Evolutionary conservation across 768 basidiomycete genomes (phyloP).

Genomic region (Kwoniella sp.): DNA sequence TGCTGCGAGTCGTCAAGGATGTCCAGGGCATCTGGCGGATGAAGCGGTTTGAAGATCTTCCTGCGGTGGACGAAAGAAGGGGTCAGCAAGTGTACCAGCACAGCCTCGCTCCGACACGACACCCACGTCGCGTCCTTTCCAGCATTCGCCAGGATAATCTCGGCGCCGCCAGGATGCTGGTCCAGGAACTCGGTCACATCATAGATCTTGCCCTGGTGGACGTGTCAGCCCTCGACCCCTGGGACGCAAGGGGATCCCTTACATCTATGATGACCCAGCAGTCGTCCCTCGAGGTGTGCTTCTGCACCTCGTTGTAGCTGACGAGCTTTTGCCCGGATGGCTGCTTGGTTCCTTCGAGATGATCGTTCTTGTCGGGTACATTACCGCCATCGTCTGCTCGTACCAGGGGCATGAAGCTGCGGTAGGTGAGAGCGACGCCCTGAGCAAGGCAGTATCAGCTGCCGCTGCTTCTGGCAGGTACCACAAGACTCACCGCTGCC

Average conservation of each 20-base stretch:
- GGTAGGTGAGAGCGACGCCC: slow-evolving; percentile 2
- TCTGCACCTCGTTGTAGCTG: slow-evolving; percentile 53
- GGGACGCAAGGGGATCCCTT: neutral
- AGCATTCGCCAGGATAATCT: slow-evolving; percentile 46
- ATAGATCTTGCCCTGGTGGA: slow-evolving; percentile 42
- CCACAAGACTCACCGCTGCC: neutral
- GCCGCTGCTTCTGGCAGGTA: neutral
- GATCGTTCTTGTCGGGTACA: slow-evolving; percentile 7
- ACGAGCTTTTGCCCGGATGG: slow-evolving; percentile 45
- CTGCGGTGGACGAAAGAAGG: slow-evolving; percentile 12
- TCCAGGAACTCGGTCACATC: slow-evolving; percentile 51
- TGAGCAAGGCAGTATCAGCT: neutral
- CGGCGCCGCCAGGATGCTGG: slow-evolving; percentile 49
- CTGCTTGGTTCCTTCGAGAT: slow-evolving; percentile 25
- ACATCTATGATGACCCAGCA: slow-evolving; percentile 88
- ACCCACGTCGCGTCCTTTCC: slow-evolving; percentile 51
- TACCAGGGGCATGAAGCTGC: slow-evolving; percentile 1
- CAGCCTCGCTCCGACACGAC: too few species aligned
- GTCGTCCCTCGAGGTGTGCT: slow-evolving; percentile 82
- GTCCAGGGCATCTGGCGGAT: slow-evolving; percentile 50
- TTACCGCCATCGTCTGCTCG: slow-evolving; percentile 12
- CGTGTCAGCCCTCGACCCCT: neutral
- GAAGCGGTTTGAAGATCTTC: slow-evolving; percentile 49
- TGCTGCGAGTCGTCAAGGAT: slow-evolving; percentile 38
- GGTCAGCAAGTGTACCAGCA: neutral